Conservation (phyloP, 306 rosid species). For the Citrullus colocynthis region DNA sequence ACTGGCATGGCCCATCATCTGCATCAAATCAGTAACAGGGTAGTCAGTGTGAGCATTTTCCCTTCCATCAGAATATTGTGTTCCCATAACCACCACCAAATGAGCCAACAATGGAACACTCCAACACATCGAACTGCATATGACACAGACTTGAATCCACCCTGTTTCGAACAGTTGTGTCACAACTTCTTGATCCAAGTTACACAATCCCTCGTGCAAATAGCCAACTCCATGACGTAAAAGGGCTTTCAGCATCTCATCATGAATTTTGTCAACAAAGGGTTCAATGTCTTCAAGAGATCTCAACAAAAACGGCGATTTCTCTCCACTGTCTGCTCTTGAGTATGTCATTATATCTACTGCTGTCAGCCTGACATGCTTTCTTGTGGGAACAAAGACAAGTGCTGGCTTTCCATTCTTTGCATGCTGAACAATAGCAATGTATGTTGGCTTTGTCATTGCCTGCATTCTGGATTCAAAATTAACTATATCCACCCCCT, state of each 20-base stretch:
- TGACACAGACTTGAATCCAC: conserved; percentile 83
- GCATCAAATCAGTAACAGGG: conserved; percentile 84
- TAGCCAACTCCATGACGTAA: conserved; percentile 84
- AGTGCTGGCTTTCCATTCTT: conserved; percentile 80
- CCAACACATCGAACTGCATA: conserved; percentile 92
- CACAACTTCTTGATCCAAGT: conserved; percentile 62
- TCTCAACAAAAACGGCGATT: conserved; percentile 43
- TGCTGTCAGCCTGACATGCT: conserved; percentile 71
- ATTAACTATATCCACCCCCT: conserved; percentile 72
- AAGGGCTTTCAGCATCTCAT: conserved; percentile 59
- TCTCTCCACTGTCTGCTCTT: conserved; percentile 44
- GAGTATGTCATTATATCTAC: conserved; percentile 72
- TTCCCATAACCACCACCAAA: conserved; percentile 95
- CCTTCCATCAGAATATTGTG: conserved; percentile 80
- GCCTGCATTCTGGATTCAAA: conserved; percentile 98
- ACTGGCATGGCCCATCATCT: conserved; percentile 99
- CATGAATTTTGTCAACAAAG: conserved; percentile 45
- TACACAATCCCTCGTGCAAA: conserved; percentile 80
- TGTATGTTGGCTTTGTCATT: conserved; percentile 80
- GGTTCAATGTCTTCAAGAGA: conserved; percentile 55
- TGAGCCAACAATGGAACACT: conserved; percentile 76
- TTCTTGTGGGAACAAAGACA: conserved; percentile 78
- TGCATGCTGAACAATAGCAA: conserved; percentile 80
- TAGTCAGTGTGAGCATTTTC: conserved; percentile 88
- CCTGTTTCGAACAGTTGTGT: conserved; percentile 64